Percentiles rank a stretch among this genome's conserved stretches.
phyloP scores from a whole-genome alignment of 78 protist species.

The Isochrysis galbana region DNA sequence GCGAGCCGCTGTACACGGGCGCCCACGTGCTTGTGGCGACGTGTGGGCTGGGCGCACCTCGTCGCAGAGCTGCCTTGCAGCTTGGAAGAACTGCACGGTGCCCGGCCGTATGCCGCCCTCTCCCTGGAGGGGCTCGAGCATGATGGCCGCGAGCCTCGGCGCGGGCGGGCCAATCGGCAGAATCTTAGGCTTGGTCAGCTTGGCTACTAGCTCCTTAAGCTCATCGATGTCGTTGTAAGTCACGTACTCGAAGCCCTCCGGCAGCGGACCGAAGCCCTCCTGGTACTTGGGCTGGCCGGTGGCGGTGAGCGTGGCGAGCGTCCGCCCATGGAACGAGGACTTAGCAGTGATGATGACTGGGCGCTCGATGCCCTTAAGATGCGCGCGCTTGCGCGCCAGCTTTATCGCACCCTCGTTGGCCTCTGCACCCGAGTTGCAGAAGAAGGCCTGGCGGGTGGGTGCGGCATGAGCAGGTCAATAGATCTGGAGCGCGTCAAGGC shows the following conservation, averaged over 20 bases:
- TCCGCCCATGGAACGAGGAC: conserved; percentile 24
- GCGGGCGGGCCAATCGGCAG: no score
- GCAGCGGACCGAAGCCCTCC: not conserved
- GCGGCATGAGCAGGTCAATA: no score
- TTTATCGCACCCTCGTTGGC: conserved; percentile 33
- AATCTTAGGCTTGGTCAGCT: no score
- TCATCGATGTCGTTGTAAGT: not conserved
- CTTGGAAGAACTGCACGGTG: not conserved
- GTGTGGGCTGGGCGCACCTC: no score
- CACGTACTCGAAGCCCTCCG: not conserved
- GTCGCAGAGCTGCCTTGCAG: not conserved
- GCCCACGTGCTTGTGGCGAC: no score
- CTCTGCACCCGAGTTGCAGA: conserved; percentile 42
- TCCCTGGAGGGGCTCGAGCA: conserved; percentile 29
- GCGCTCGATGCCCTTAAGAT: not conserved
- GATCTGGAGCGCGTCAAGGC: no score
- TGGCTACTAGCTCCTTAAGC: not conserved
- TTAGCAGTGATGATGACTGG: conserved; percentile 17
- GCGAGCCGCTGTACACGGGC: no score
- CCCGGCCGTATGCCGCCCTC: conserved; percentile 15
- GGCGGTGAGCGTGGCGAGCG: conserved; percentile 23
- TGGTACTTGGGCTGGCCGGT: conserved; percentile 23
- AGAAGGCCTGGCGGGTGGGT: not conserved
- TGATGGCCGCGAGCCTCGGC: not conserved
- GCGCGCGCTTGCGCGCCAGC: conserved; percentile 28